phyloP scores from a whole-genome alignment of 2,329 filamentous ascomycete genomes.

The Ophiocordyceps unilateralis region DNA sequence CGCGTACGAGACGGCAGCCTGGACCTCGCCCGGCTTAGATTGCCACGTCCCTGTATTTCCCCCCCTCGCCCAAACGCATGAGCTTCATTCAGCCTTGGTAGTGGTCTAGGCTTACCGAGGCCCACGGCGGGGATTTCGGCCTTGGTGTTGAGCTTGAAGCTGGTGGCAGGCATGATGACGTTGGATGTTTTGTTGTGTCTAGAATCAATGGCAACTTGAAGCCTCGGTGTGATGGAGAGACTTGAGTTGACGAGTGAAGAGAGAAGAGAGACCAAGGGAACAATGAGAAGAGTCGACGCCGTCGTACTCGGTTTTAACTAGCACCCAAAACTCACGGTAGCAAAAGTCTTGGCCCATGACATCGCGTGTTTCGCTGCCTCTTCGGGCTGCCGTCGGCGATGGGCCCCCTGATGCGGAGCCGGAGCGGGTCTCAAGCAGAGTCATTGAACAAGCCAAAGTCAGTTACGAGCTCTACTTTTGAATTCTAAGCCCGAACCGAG shows the following conservation, averaged over 20 bases:
- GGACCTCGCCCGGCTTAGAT: constrained; percentile 38
- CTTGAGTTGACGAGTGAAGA: neutral
- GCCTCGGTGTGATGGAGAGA: neutral
- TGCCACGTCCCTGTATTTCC: constrained; percentile 51
- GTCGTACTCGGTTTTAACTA: neutral
- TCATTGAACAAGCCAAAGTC: neutral
- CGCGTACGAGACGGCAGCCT: constrained; percentile 38
- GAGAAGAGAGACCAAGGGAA: neutral
- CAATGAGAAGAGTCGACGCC: neutral
- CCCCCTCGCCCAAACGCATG: neutral
- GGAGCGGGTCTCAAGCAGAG: neutral
- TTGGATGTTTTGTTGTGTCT: neutral
- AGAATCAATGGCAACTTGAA: neutral
- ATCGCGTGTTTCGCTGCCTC: neutral
- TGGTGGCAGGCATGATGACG: constrained; percentile 5
- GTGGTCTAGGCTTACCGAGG: constrained; percentile 27
- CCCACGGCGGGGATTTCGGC: constrained; percentile 45
- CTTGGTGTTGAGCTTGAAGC: constrained; percentile 48
- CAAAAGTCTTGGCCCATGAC: neutral
- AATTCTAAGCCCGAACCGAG: neutral
- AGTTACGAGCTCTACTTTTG: neutral
- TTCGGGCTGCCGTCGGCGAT: constrained; percentile 3
- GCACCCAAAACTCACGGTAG: neutral
- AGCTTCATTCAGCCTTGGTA: neutral
- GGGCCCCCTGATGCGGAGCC: neutral